Percentiles rank a stretch among this genome's conserved stretches.
These are phyloP conservation scores for Tulasnella sp. DNA, from an alignment of 768 basidiomycete genomes.

Conservation along the genomic window DNA sequence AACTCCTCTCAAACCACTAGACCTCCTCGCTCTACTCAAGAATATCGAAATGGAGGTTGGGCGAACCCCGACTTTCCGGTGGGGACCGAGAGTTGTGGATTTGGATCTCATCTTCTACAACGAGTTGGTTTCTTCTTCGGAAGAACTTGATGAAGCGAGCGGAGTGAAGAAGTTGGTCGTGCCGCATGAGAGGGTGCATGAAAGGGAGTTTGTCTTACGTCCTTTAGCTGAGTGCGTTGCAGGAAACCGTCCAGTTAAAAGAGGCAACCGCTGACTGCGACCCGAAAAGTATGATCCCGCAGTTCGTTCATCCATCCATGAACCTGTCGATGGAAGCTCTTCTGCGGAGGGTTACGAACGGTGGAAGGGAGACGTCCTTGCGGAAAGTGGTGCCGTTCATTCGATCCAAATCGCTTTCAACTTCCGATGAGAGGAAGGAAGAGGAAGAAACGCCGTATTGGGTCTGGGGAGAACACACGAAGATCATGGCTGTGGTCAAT, in stretches of 20 bases:
- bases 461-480: constrained; percentile 45
- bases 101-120: constrained; percentile 83
- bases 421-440: not conserved
- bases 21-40: constrained; percentile 65
- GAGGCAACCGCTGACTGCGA: not conserved
- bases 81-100: constrained; percentile 88
- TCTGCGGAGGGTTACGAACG: constrained; percentile 43
- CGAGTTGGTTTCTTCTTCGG: constrained; percentile 53
- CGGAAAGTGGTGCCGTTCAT: constrained; percentile 67
- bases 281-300: constrained; percentile 72
- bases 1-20: constrained; percentile 60
- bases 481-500: constrained; percentile 90
- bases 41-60: constrained; percentile 70
- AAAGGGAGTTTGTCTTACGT: constrained; percentile 88
- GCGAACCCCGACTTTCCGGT: constrained; percentile 68
- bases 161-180: constrained; percentile 65
- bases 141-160: constrained; percentile 37
- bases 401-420: constrained; percentile 35
- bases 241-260: too few relatives aligned
- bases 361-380: constrained; percentile 41
- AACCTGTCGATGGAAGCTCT: constrained; percentile 49
- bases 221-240: constrained; percentile 78
- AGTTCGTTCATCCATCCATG: constrained; percentile 61
- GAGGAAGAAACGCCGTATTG: constrained; percentile 24
- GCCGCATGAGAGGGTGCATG: constrained; percentile 76